Percentiles rank a stretch among this genome's conserved stretches.
Conservation (phyloP, 148 eudicot genomes). For the Simmondsia chinensis region DNA sequence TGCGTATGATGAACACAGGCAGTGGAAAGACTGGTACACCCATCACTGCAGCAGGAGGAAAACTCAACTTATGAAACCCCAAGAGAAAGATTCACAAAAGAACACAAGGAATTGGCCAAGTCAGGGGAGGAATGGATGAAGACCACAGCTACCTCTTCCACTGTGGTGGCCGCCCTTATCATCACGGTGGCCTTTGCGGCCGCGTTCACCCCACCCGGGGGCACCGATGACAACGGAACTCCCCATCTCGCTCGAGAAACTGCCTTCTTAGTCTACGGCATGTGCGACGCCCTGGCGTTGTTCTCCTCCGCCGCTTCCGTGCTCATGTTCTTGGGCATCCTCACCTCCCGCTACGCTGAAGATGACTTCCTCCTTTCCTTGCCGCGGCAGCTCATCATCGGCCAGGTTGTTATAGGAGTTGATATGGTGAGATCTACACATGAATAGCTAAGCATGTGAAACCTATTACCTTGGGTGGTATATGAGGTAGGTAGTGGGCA, state of each 20-base stretch:
- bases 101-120: constrained; percentile 13
- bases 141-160: constrained; percentile 15
- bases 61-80: constrained; percentile 6
- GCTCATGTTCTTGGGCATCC: constrained; percentile 23
- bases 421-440: too few species aligned
- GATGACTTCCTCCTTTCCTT: constrained; percentile 15
- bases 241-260: constrained; percentile 1
- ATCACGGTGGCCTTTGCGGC: constrained; percentile 17
- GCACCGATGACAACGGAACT: constrained; percentile 8
- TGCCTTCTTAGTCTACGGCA: constrained; percentile 11
- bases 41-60: constrained; percentile 6
- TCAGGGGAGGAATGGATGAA: constrained; percentile 21
- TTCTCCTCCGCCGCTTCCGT: constrained; percentile 18
- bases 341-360: constrained; percentile 24
- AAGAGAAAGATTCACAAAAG: constrained; percentile 5
- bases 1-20: constrained; percentile 1
- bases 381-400: constrained; percentile 18
- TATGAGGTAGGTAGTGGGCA: too few species aligned
- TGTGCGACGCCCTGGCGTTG: constrained; percentile 18
- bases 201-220: constrained; percentile 18
- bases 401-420: too few species aligned
- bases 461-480: too few species aligned
- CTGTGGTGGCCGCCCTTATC: constrained; percentile 16
- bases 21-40: constrained; percentile 11
- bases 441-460: too few species aligned